Base-by-base conservation (phyloP, 768 basidiomycete genomes). In the Termitomyces sp. region DNA sequence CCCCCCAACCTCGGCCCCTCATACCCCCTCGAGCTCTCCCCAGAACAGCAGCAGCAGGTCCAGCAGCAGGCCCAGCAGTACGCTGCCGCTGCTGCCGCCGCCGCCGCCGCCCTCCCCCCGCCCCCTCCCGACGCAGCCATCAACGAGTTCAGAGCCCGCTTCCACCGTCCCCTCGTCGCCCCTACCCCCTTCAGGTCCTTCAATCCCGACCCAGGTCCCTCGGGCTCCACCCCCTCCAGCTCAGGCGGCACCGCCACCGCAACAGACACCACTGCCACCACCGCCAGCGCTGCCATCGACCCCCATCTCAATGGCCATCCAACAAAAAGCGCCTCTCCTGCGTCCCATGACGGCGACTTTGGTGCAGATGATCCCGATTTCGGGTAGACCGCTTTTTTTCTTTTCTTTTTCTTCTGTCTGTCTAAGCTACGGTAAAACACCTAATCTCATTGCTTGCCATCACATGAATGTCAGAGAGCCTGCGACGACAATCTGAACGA, bases 71-170 rank as follows among this genome's bases (percentile, higher is more conserved):
- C 58, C 14, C 62, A 54, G 1, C 56, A 57, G 30, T 58, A 56
- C 44, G 44, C 61, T 16, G 51, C 63, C 5, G 66, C 65, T 2
- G 58, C 66, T 12, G 63, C 67, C 14, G 63, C 66, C 23, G 62
- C 43, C 0, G 30, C 52, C 2, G 28, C 52, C 3, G 9, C 52
- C 7, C 64, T 7, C 60, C 67, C 47, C 16, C 47, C 47, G 16
- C 46, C 19, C 5, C 40, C 40, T 5, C 35, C 65, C 10, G 72
- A 70, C 52, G 54, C 63, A 3, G 39, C 68, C 17, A 65, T 67
- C 16, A 80, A 74, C 62, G 84, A 87, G 51, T 83, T 87, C 61
- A 83, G 86, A 21, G 82, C 81, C 9, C 82, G 86, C 45, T 88
- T 88, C 65, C 84, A 83, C 56, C 74, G 84, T 23, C 70, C 84